Evolutionary conservation across 2,329 filamentous ascomycete genomes (phyloP).

Genomic region (Scytalidium lignicola): DNA sequence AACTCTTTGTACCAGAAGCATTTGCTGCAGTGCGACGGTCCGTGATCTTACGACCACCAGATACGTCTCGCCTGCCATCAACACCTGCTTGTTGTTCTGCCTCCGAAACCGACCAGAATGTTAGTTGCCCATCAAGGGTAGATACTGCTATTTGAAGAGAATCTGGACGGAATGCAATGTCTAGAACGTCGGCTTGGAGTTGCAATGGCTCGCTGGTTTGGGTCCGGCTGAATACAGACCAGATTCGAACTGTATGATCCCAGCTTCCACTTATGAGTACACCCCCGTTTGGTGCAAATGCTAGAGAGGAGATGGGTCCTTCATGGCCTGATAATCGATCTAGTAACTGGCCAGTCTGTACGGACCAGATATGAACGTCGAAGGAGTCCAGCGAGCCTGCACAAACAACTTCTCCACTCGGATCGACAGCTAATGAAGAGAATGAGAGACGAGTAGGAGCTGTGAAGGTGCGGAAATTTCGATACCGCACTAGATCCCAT

Average conservation of each 20-base stretch:
- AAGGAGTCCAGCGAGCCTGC: slow-evolving; percentile 95
- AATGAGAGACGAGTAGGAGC: slow-evolving; percentile 88
- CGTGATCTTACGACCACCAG: slow-evolving; percentile 80
- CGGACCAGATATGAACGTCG: slow-evolving; percentile 97
- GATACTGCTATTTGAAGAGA: slow-evolving; percentile 87
- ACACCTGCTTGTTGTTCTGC: slow-evolving; percentile 80
- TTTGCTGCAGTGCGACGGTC: slow-evolving; percentile 92
- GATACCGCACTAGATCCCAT: slow-evolving; percentile 93
- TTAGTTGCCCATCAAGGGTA: slow-evolving; percentile 87
- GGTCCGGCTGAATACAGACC: slow-evolving; percentile 90
- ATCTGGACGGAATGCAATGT: slow-evolving; percentile 82
- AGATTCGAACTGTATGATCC: slow-evolving; percentile 93
- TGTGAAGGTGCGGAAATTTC: slow-evolving; percentile 97
- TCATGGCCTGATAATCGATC: slow-evolving; percentile 90
- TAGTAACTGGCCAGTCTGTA: slow-evolving; percentile 92
- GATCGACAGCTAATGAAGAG: slow-evolving; percentile 92
- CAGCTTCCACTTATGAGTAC: slow-evolving; percentile 88
- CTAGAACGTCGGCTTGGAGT: slow-evolving; percentile 84
- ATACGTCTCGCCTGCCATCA: slow-evolving; percentile 87
- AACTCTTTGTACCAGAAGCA: slow-evolving; percentile 82
- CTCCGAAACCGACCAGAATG: slow-evolving; percentile 90
- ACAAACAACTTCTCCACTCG: slow-evolving; percentile 92
- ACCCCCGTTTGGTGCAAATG: slow-evolving; percentile 82
- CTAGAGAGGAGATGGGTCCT: slow-evolving; percentile 81
- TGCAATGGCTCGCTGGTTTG: slow-evolving; percentile 94